A percentile compares a stretch with the other conserved stretches of the same genome.
phyloP scores from a whole-genome alignment of 2,329 filamentous ascomycete species.

The Trichoderma pleuroti region DNA sequence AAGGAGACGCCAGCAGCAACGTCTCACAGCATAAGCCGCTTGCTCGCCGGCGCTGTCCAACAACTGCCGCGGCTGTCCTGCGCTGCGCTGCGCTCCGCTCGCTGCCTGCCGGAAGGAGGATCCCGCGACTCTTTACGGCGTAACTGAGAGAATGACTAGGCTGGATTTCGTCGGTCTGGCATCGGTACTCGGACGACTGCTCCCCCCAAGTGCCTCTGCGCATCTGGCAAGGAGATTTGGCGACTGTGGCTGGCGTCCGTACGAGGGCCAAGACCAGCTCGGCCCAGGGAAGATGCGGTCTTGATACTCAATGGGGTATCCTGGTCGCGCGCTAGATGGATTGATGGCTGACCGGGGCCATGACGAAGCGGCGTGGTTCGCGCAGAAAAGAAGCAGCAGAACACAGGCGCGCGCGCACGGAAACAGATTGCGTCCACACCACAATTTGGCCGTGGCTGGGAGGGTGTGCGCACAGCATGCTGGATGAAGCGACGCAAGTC shows the following conservation, averaged over 20 bases:
- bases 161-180: not conserved
- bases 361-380: conserved; percentile 17
- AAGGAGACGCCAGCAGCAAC: conserved; percentile 3
- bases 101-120: conserved; percentile 1
- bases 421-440: conserved; percentile 11
- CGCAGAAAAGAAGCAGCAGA: conserved; percentile 17
- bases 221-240: conserved; percentile 20
- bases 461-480: conserved; percentile 12
- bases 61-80: not conserved
- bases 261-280: conserved; percentile 16
- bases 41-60: not conserved
- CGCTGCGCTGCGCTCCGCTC: not conserved
- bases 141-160: not conserved
- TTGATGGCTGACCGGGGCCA: conserved; percentile 18
- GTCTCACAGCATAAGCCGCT: not conserved
- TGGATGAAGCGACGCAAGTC: conserved; percentile 14
- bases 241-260: conserved; percentile 16
- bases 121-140: not conserved
- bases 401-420: conserved; percentile 13
- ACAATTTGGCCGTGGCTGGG: conserved; percentile 12
- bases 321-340: conserved; percentile 12
- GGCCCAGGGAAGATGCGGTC: conserved; percentile 17
- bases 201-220: not conserved
- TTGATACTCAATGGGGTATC: conserved; percentile 21
- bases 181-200: conserved; percentile 9